These are phyloP conservation scores for Wickerhamomyces sp. DNA, from an alignment of 1,139 yeast species.

Conservation along the genomic window DNA sequence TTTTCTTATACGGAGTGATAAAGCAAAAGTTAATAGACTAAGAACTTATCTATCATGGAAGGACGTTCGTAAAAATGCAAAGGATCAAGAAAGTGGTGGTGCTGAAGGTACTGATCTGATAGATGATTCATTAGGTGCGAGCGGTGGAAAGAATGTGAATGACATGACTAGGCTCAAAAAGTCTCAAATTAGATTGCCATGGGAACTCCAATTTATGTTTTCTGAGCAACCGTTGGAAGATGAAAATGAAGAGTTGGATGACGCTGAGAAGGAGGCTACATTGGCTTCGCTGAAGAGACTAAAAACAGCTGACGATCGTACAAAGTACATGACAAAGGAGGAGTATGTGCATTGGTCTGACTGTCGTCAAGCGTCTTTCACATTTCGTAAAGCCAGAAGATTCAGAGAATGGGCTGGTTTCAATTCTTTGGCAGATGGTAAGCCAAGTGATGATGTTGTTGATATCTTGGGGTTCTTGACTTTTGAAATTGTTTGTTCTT, in stretches of 20 bases:
- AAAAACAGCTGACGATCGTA: conserved; percentile 91
- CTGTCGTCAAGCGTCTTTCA: conserved; percentile 95
- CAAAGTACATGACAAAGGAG: conserved; percentile 89
- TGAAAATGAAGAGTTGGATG: conserved; percentile 66
- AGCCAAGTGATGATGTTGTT: conserved; percentile 94
- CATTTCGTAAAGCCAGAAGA: conserved; percentile 86
- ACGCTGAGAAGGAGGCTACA: conserved; percentile 87
- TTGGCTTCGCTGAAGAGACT: conserved; percentile 81
- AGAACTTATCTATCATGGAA: conserved; percentile 95
- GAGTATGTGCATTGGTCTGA: conserved; percentile 99
- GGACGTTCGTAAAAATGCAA: conserved; percentile 94
- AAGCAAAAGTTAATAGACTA: conserved; percentile 87
- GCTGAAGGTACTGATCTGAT: conserved; percentile 28
- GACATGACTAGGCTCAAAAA: conserved; percentile 67
- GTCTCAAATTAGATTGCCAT: conserved; percentile 79
- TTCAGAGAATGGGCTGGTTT: conserved; percentile 97
- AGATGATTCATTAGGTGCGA: conserved; percentile 33
- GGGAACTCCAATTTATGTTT: conserved; percentile 96
- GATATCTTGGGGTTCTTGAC: conserved; percentile 94
- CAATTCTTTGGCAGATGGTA: conserved; percentile 74
- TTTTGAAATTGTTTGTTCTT: conserved; percentile 91
- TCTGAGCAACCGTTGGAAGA: conserved; percentile 81
- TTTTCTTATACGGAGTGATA: conserved; percentile 86
- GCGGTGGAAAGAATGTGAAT: conserved; percentile 35
- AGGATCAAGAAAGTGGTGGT: conserved; percentile 76